Evolutionary conservation across 2,329 filamentous ascomycete genomes (phyloP), one percentile per base, ranked within the genome.

Genomic region (Akanthomyces dipterigenus): DNA sequence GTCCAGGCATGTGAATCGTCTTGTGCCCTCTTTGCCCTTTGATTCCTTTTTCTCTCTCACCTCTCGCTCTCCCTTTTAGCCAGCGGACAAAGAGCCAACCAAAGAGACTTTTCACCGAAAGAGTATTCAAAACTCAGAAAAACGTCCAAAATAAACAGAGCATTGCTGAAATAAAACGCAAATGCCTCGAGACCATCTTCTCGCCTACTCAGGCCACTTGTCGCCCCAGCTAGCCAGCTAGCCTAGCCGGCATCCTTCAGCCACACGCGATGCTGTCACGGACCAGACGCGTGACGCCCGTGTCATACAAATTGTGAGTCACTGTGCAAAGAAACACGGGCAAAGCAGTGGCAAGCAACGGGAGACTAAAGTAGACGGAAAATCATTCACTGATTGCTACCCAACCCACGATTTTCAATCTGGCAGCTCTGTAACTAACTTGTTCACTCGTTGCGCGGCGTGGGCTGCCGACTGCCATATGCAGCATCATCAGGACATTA

Each of bases 221-320:
- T 22, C 34, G 20, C 31, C 42, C 42, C n/a, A 18, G 34, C 50
- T 42, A 40, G 50, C 34, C 34, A 16, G 50, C 31, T 18, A 34
- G 42, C 18, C 42, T n/a, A n/a, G n/a, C n/a, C n/a, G n/a, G n/a
- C 24, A 31, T 31, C 34, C 55, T 6, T 46, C 43, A 42, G 46
- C 45, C 55, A 42, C 48, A 31, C 58, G 58, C 58, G 50, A 45
- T 55, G 26, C 50, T 55, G 40, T 55, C 58, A 61, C 58, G 57
- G 48, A 28, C 28, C 40, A 55, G 42, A 61, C 58, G 58, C 58
- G 58, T 61, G 58, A 46, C 34, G 42, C 45, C 46, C 38, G n/a
- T 40, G 58, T 46, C 58, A 28, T 61, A 54, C 50, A 34, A 9
- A 4, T 28, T 34, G 31, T 61, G 58, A 61, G 49, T 63, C 58